Conservation (phyloP, 140 eudicot genomes). For the Erigeron philadelphicus region DNA sequence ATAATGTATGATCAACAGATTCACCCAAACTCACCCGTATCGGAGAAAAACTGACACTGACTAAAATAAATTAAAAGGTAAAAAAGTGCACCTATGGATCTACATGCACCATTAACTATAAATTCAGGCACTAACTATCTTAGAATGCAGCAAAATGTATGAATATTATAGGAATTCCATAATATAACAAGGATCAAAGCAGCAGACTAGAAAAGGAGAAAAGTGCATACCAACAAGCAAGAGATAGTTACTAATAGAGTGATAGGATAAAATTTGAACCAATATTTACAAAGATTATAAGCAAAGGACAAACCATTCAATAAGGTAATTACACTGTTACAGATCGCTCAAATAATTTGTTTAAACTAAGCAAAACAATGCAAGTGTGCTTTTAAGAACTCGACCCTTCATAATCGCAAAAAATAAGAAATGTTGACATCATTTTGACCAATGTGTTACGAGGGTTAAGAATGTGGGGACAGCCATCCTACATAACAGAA, state of each 20-base stretch:
- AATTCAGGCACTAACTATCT: background rate
- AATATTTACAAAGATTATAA: conserved; percentile 4
- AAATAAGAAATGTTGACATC: background rate
- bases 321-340: background rate
- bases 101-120: conserved; percentile 3
- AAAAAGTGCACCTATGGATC: conserved; percentile 12
- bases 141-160: background rate
- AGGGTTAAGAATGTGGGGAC: conserved; percentile 2
- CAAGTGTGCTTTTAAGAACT: background rate
- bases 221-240: conserved; percentile 9
- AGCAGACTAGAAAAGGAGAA: background rate
- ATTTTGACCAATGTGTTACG: background rate
- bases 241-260: conserved; percentile 4
- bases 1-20: conserved; percentile 2
- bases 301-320: background rate
- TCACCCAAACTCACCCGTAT: background rate
- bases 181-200: background rate
- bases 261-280: background rate
- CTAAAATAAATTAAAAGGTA: background rate
- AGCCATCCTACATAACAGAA: conserved; percentile 12
- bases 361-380: background rate
- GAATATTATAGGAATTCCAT: background rate
- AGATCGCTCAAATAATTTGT: background rate
- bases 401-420: conserved; percentile 15
- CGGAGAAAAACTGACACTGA: background rate